A percentile compares a stretch with the other conserved stretches of the same genome.
phyloP scores from a whole-genome alignment of 305 asterid species.

The Withania somnifera region DNA sequence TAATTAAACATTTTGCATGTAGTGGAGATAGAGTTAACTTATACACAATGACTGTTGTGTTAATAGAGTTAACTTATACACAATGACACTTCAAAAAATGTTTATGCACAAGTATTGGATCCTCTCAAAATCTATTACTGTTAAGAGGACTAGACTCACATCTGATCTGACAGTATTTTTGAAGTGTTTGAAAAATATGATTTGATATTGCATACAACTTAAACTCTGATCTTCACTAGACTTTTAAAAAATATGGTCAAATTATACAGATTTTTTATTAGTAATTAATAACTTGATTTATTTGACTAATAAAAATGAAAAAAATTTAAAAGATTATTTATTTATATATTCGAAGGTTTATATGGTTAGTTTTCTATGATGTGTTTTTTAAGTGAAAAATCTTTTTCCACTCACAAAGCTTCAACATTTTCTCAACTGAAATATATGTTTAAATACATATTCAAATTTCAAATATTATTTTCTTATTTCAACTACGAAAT shows the following conservation, averaged over 20 bases:
- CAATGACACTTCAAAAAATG: not conserved
- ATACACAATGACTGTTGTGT: too few relatives aligned
- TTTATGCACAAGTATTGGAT: fast-evolving
- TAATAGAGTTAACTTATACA: too few relatives aligned
- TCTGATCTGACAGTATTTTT: not conserved
- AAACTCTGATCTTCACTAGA: not conserved
- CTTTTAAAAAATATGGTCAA: not conserved
- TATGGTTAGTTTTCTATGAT: not conserved
- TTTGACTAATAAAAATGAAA: not conserved
- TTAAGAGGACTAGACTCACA: not conserved
- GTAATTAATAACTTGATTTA: not conserved
- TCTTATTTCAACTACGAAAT: not conserved
- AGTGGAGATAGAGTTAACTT: too few relatives aligned
- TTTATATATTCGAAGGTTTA: not conserved
- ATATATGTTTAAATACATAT: not conserved
- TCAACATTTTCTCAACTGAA: not conserved
- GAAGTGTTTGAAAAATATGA: not conserved
- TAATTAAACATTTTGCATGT: not conserved
- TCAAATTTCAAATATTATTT: not conserved
- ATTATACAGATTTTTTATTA: not conserved
- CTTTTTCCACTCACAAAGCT: not conserved
- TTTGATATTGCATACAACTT: not conserved
- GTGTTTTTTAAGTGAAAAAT: not conserved
- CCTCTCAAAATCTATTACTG: not conserved
- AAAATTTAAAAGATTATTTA: too few relatives aligned